Evolutionary conservation across 1,284 basidiomycete genomes (phyloP), one percentile per base, ranked within the genome.

Genomic region (Taiwanofungus camphoratus): DNA sequence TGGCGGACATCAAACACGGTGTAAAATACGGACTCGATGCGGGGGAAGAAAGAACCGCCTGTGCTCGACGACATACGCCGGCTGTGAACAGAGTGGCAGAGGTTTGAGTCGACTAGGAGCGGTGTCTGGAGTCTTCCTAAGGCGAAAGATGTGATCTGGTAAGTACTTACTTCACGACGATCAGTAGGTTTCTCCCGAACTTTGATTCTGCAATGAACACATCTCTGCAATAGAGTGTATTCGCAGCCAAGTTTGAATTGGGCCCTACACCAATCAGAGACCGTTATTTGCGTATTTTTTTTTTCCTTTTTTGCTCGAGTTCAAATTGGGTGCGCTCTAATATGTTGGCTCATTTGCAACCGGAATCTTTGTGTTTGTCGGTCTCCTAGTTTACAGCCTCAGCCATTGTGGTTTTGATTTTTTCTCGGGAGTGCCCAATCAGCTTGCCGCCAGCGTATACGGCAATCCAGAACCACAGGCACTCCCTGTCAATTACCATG

Each of bases 21-120:
- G 57, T 92, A 92, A 67, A 93, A 92, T 7, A 93, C 82, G 11
- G 88, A 90, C 52, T 87, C 77, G 41, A 94, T 87, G 34, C 86
- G 79, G 22, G 84, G 84, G 33, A 87, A 69, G 62, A 87, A 87
- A 3, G 84, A 85, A 55, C 81, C 72, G 24, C 71, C 73, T 45
- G 76, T 71, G 15, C n/a, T n/a, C n/a, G 66, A 63, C 8, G 73
- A 62, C 76, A 81, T 77, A 8, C 30, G n/a, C n/a, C n/a, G n/a
- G n/a, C n/a, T n/a, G n/a, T n/a, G n/a, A n/a, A 29, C 26, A 12
- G 13, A 18, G n/a, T 31, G 30, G 12, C 24, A 39, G 37, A n/a
- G n/a, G 21, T n/a, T 3, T 22, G 13, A 20, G 37, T 16, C 12
- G 12, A 13, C 16, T 24, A 18, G 37, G 21, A 22, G 9, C 9